These are phyloP conservation scores for Pyrus hybrid DNA, from an alignment of 331 rosid genomes.

Conservation along the genomic window DNA sequence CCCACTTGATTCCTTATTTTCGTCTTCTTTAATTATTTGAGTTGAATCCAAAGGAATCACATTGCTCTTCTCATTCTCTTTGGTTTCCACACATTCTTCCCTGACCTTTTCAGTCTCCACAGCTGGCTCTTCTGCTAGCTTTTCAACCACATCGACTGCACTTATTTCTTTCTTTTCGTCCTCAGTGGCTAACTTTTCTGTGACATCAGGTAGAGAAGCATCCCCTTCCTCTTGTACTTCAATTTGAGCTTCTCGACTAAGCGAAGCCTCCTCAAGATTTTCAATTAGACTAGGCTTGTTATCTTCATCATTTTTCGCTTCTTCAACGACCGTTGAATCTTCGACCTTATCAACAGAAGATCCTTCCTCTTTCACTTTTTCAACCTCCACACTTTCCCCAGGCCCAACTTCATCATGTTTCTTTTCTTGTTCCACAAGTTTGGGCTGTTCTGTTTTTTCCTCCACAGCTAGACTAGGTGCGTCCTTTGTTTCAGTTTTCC, in stretches of 20 bases:
- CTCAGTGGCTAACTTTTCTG: constrained; percentile 18
- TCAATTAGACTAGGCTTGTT: constrained; percentile 14
- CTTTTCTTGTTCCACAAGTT: constrained; percentile 25
- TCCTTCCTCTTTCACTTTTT: constrained; percentile 18
- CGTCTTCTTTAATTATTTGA: constrained; percentile 12
- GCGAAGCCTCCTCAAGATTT: constrained; percentile 21
- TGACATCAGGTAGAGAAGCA: constrained; percentile 11
- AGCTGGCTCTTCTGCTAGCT: constrained; percentile 25
- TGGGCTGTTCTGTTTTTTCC: constrained; percentile 18
- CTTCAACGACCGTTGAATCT: constrained; percentile 8
- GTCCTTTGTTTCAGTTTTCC: constrained; percentile 22
- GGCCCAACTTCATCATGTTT: constrained; percentile 20
- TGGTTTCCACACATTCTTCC: constrained; percentile 18
- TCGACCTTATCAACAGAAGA: constrained; percentile 9
- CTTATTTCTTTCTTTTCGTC: constrained; percentile 37
- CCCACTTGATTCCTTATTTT: constrained; percentile 18
- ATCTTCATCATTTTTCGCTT: constrained; percentile 18
- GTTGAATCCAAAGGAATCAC: constrained; percentile 7
- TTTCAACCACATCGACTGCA: constrained; percentile 19
- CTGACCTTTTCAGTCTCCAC: constrained; percentile 23
- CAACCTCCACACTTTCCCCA: constrained; percentile 9
- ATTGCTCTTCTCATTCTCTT: constrained; percentile 22
- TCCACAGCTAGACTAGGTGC: constrained; percentile 17
- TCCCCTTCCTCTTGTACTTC: constrained; percentile 8
- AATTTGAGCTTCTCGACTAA: constrained; percentile 22